Evolutionary conservation across 2,329 filamentous ascomycete species (phyloP).

Genomic region (Penicillium sp.): DNA sequence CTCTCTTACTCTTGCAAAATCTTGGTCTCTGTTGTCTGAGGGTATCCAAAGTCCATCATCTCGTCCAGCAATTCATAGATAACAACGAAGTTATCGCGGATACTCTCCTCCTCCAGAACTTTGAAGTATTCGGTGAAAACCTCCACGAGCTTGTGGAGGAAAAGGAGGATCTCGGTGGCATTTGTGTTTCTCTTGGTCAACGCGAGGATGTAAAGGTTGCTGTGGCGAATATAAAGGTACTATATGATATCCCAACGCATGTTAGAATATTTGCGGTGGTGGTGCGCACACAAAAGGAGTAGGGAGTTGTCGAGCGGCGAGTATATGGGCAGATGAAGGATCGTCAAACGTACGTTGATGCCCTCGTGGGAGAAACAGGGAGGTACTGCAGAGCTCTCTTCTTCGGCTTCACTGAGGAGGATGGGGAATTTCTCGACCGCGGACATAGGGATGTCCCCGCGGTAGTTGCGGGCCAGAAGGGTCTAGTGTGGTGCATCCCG

Average conservation of each 20-base stretch:
- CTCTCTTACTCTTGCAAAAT: conserved; percentile 79
- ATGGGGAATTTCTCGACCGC: conserved; percentile 97
- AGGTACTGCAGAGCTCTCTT: conserved; percentile 95
- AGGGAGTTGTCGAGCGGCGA: conserved; percentile 6
- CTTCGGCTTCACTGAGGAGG: conserved; percentile 95
- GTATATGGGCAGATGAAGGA: not conserved
- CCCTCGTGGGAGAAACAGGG: conserved; percentile 98
- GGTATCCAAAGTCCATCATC: conserved; percentile 99
- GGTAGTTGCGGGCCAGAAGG: conserved; percentile 96
- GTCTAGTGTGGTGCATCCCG: conserved; percentile 59
- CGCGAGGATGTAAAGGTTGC: conserved; percentile 97
- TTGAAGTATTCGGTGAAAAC: conserved; percentile 99
- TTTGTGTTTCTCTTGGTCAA: conserved; percentile 99
- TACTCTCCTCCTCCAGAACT: conserved; percentile 96
- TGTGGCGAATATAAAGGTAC: conserved; percentile 99
- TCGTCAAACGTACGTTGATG: conserved; percentile 75
- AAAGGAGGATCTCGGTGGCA: conserved; percentile 95
- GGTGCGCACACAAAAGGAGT: conserved; percentile 13
- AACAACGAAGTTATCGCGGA: conserved; percentile 98
- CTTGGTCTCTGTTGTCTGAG: conserved; percentile 97
- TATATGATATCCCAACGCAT: conserved; percentile 36
- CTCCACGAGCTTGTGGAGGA: conserved; percentile 96
- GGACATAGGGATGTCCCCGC: conserved; percentile 98
- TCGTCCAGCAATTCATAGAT: conserved; percentile 98
- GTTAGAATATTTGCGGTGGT: conserved; percentile 10